phyloP scores from a whole-genome alignment of 306 rosid species.

The Cyclanthera cordifolia region DNA sequence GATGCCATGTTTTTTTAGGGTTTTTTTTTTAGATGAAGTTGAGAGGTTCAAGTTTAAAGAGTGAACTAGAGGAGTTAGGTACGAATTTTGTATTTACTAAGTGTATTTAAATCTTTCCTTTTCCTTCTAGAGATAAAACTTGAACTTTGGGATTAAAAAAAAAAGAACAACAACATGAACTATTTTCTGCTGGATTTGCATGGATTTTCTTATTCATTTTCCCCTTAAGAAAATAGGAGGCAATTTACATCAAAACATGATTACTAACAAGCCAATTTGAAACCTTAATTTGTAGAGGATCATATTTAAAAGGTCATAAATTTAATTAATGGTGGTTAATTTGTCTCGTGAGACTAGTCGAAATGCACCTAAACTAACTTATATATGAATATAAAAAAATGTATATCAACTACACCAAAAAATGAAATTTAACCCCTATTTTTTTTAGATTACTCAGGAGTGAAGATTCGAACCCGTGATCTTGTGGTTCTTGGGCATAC shows the following conservation, averaged over 20 bases:
- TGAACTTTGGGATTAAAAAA: neutral
- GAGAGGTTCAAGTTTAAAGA: slow-evolving; percentile 17
- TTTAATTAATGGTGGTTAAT: too few relatives aligned
- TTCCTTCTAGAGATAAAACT: neutral
- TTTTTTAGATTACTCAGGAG: too few relatives aligned
- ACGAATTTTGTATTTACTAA: slow-evolving; percentile 16
- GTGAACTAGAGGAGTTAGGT: slow-evolving; percentile 13
- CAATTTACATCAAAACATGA: neutral
- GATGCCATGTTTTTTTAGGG: slow-evolving; percentile 6
- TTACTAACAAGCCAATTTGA: neutral
- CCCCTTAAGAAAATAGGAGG: slow-evolving; percentile 3
- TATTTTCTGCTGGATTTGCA: neutral
- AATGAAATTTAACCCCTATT: neutral
- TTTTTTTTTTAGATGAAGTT: slow-evolving; percentile 1
- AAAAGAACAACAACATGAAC: neutral
- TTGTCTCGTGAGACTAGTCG: too few relatives aligned
- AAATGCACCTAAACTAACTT: too few relatives aligned
- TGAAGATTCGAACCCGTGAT: too few relatives aligned
- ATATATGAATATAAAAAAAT: too few relatives aligned
- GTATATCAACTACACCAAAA: neutral
- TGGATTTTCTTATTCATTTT: slow-evolving; percentile 1
- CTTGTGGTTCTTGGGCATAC: too few relatives aligned
- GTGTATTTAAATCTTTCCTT: slow-evolving; percentile 11
- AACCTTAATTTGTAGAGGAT: neutral
- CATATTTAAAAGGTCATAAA: too few relatives aligned